Conservation (phyloP, 2,329 filamentous ascomycete species). For the Fusarium sp. region DNA sequence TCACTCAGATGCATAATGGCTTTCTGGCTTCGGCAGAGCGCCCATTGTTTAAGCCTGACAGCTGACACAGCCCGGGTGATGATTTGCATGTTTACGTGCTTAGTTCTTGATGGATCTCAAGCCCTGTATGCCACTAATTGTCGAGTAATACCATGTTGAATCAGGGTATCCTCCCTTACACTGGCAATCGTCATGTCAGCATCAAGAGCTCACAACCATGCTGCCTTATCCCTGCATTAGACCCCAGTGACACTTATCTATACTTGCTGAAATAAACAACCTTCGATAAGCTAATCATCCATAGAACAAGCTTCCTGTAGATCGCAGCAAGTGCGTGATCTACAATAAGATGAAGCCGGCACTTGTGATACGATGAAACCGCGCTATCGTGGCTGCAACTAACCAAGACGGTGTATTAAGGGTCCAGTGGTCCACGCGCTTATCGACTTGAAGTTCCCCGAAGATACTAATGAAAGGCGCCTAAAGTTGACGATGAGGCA, state of each 20-base stretch:
- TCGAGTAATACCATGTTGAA: too few relatives aligned
- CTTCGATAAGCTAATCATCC: neutral
- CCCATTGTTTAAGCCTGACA: neutral
- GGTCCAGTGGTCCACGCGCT: neutral
- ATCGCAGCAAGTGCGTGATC: neutral
- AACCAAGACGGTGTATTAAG: neutral
- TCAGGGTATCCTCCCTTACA: neutral
- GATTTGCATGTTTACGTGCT: too few relatives aligned
- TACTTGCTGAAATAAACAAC: neutral
- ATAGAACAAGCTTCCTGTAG: neutral
- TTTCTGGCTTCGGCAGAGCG: neutral
- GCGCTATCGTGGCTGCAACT: neutral
- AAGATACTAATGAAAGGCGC: neutral
- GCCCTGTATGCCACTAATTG: too few relatives aligned
- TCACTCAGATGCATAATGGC: neutral
- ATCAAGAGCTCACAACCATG: neutral
- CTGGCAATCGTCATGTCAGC: neutral
- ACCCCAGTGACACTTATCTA: too few relatives aligned
- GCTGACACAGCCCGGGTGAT: neutral
- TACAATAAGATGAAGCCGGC: neutral
- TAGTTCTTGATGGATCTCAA: too few relatives aligned
- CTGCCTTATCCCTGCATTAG: too few relatives aligned
- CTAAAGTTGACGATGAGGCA: neutral
- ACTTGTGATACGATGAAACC: conserved; percentile 4
- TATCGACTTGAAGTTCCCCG: neutral